These are phyloP conservation scores for Venturia effusa DNA, from an alignment of 2,329 filamentous ascomycete genomes.

Conservation along the genomic window DNA sequence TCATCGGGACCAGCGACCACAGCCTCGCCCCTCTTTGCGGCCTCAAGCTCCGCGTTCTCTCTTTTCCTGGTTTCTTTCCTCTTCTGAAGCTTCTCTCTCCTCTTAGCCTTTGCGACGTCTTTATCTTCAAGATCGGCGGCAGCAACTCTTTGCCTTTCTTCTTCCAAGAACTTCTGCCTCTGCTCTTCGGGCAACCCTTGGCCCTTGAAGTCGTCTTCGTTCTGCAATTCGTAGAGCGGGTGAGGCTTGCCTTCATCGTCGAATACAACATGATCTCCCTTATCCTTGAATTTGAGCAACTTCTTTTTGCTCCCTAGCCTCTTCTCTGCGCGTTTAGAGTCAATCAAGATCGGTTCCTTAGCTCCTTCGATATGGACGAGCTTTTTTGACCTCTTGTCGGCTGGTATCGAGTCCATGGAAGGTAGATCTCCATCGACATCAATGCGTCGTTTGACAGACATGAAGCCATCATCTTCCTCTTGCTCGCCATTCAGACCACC, in stretches of 20 bases:
- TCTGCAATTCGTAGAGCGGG: slow-evolving; percentile 76
- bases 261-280: slow-evolving; percentile 75
- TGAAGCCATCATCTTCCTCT: slow-evolving; percentile 58
- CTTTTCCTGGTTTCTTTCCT: slow-evolving; percentile 54
- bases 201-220: slow-evolving; percentile 68
- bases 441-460: slow-evolving; percentile 81
- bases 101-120: slow-evolving; percentile 65
- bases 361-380: slow-evolving; percentile 55
- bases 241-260: slow-evolving; percentile 85
- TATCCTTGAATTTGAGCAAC: slow-evolving; percentile 79
- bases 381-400: slow-evolving; percentile 36
- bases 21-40: slow-evolving; percentile 46
- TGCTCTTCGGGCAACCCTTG: slow-evolving; percentile 68
- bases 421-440: slow-evolving; percentile 52
- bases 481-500: slow-evolving; percentile 22
- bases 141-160: slow-evolving; percentile 60
- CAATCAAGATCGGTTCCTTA: slow-evolving; percentile 64
- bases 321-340: slow-evolving; percentile 92
- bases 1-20: slow-evolving; percentile 20
- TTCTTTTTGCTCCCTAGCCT: slow-evolving; percentile 93
- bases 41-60: slow-evolving; percentile 45
- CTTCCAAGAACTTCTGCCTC: slow-evolving; percentile 64
- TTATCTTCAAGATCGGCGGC: slow-evolving; percentile 77
- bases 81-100: slow-evolving; percentile 63
- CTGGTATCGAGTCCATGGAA: slow-evolving; percentile 23